Conservation (phyloP, 1,284 basidiomycete genomes). For the Psilocybe mexicana region DNA sequence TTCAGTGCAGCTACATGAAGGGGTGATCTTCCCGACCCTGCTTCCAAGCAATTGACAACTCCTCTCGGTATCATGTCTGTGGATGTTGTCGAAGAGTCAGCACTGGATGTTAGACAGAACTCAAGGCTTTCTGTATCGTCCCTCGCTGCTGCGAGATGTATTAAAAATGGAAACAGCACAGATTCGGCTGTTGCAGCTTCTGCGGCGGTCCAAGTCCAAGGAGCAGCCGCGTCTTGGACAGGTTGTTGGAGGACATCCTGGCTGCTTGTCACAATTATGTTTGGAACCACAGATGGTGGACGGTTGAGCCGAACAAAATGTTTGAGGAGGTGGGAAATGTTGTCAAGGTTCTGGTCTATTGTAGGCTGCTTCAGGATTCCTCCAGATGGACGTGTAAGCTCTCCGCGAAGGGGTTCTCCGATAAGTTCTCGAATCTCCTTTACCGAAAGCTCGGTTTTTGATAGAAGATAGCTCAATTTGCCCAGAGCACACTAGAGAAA, state of each 20-base stretch:
- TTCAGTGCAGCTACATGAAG: conserved; percentile 81
- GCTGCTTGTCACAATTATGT: conserved; percentile 46
- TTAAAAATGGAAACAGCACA: conserved; percentile 70
- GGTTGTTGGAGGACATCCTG: conserved; percentile 35
- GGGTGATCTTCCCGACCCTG: conserved; percentile 71
- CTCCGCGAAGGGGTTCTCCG: conserved; percentile 80
- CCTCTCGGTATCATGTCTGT: conserved; percentile 54
- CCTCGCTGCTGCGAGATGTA: conserved; percentile 74
- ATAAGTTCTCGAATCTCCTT: conserved; percentile 78
- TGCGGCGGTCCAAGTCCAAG: conserved; percentile 76
- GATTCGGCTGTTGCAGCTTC: conserved; percentile 69
- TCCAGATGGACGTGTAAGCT: conserved; percentile 57
- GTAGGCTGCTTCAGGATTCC: conserved; percentile 40
- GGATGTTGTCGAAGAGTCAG: conserved; percentile 22
- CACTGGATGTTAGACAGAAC: conserved; percentile 51
- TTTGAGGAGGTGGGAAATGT: conserved; percentile 62
- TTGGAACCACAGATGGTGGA: conserved; percentile 39
- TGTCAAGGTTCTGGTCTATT: conserved; percentile 54
- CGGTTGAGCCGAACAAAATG: conserved; percentile 67
- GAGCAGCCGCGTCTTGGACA: conserved; percentile 56
- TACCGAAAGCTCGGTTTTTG: conserved; percentile 74
- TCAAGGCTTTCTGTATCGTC: conserved; percentile 63
- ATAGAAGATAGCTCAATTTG: conserved; percentile 87
- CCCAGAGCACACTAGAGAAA: conserved; percentile 74
- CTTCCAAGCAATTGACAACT: conserved; percentile 69